Evolutionary conservation across 2,329 filamentous ascomycete genomes (phyloP).

Genomic region (Epichloe amarillans): DNA sequence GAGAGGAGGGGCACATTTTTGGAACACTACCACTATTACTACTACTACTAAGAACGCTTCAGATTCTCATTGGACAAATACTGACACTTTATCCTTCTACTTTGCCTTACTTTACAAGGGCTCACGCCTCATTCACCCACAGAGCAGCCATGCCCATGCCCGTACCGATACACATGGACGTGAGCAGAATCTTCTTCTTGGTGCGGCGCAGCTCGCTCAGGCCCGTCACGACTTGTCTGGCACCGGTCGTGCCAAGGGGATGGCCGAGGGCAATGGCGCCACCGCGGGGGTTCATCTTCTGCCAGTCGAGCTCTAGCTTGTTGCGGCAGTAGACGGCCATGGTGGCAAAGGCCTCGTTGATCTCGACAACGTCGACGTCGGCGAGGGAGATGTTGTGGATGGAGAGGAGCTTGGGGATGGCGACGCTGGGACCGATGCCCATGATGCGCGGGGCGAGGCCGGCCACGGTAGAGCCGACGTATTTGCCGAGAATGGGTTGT

Average conservation of each 20-base stretch:
- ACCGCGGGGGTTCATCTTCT: slow-evolving; percentile 72
- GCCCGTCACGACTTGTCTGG: slow-evolving; percentile 77
- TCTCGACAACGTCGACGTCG: slow-evolving; percentile 80
- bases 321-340: slow-evolving; percentile 93
- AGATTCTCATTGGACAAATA: neutral
- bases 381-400: slow-evolving; percentile 66
- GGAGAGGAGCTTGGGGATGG: slow-evolving; percentile 68
- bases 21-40: too few species aligned
- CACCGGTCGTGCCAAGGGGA: slow-evolving; percentile 70
- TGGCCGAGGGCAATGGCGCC: slow-evolving; percentile 76
- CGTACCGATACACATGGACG: slow-evolving; percentile 75
- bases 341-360: slow-evolving; percentile 96
- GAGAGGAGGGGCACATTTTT: too few species aligned
- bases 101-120: neutral
- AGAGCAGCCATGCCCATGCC: slow-evolving; percentile 56
- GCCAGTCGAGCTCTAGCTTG: slow-evolving; percentile 53
- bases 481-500: slow-evolving; percentile 90
- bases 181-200: slow-evolving; percentile 83
- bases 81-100: too few species aligned
- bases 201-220: slow-evolving; percentile 71
- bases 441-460: slow-evolving; percentile 90
- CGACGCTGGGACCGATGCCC: slow-evolving; percentile 74
- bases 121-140: slow-evolving; percentile 43
- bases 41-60: too few species aligned
- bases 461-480: slow-evolving; percentile 79